Conservation (phyloP, 495 filamentous ascomycete species). For the Talaromyces borbonicus region DNA sequence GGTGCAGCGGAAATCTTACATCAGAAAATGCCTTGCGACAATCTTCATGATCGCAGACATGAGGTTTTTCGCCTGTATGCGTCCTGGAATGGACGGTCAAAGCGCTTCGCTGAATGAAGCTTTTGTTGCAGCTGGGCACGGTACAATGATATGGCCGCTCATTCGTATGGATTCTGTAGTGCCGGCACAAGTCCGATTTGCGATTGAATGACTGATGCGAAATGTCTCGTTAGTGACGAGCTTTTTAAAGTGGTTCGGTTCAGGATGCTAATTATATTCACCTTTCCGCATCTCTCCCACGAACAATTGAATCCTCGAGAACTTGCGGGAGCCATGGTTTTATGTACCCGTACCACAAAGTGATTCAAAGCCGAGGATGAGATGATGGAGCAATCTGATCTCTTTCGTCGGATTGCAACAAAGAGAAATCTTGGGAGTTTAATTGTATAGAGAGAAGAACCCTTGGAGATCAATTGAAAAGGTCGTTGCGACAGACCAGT, state of each 20-base stretch:
- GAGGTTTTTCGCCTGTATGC: conserved; percentile 85
- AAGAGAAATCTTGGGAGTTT: background rate
- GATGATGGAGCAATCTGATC: background rate
- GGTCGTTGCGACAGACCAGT: background rate
- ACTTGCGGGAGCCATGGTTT: conserved; percentile 34
- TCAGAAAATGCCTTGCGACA: conserved; percentile 83
- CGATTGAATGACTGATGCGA: conserved; percentile 84
- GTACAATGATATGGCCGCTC: conserved; percentile 73
- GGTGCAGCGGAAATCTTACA: conserved; percentile 42
- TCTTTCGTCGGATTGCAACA: background rate
- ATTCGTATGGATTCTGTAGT: conserved; percentile 86
- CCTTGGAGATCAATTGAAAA: background rate
- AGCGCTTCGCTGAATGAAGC: conserved; percentile 84
- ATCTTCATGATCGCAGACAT: conserved; percentile 68
- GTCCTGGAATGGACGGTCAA: conserved; percentile 79
- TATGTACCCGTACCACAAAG: too few relatives aligned
- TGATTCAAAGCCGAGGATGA: background rate
- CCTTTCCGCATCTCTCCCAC: conserved; percentile 39
- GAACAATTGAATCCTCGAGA: conserved; percentile 39
- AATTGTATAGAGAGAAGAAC: background rate
- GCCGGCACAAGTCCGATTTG: conserved; percentile 82
- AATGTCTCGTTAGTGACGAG: too few relatives aligned
- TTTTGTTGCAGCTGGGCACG: conserved; percentile 64
- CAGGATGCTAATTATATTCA: conserved; percentile 11
- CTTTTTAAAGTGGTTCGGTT: background rate